Conservation (phyloP, 176 grass and related monocot genomes). For the Leersia perrieri region DNA sequence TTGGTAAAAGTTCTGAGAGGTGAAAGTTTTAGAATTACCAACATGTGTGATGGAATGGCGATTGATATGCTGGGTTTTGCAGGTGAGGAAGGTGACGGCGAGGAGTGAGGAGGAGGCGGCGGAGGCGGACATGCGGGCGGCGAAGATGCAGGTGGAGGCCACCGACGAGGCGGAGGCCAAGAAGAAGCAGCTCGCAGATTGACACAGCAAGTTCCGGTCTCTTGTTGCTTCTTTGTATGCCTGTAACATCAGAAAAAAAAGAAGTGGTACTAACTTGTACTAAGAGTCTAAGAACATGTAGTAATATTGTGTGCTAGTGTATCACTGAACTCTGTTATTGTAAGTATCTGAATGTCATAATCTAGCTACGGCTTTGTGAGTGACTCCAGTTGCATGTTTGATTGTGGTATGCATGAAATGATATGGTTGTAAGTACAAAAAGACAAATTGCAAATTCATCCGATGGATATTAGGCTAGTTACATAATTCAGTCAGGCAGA, state of each 20-base stretch:
- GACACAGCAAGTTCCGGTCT: neutral
- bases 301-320: neutral
- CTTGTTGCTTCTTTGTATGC: neutral
- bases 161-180: slow-evolving; percentile 64
- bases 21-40: too few relatives aligned
- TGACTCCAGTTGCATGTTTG: too few relatives aligned
- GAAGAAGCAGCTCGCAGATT: slow-evolving; percentile 38
- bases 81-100: slow-evolving; percentile 51
- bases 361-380: neutral
- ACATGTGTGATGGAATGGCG: too few relatives aligned
- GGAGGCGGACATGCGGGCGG: slow-evolving; percentile 54
- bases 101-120: slow-evolving; percentile 67
- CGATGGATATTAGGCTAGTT: too few relatives aligned
- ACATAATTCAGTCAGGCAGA: neutral
- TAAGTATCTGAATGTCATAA: neutral
- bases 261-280: too few relatives aligned
- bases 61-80: neutral
- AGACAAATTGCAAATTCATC: too few relatives aligned
- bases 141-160: slow-evolving; percentile 66
- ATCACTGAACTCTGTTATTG: too few relatives aligned
- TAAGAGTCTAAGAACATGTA: neutral
- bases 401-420: too few relatives aligned
- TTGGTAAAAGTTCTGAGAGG: too few relatives aligned
- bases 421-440: too few relatives aligned
- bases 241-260: neutral